Evolutionary conservation across 2,329 filamentous ascomycete species (phyloP).

Genomic region (Claviceps fusiformis): DNA sequence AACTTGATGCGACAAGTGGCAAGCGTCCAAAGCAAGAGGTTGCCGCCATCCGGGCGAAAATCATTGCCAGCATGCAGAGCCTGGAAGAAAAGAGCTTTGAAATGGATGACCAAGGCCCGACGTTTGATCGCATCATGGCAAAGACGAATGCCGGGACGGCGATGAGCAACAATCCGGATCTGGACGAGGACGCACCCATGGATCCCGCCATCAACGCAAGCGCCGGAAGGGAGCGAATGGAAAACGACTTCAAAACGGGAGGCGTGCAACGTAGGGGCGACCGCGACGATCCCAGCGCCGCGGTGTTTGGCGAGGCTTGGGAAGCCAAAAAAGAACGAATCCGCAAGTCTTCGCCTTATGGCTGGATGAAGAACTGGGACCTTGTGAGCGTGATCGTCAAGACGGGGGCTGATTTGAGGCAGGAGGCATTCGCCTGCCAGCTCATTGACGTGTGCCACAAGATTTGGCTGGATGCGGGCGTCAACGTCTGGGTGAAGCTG

Average conservation of each 20-base stretch:
- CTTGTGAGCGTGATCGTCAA: constrained; percentile 79
- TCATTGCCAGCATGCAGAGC: constrained; percentile 82
- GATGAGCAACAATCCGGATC: constrained; percentile 29
- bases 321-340: constrained; percentile 73
- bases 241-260: constrained; percentile 78
- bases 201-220: constrained; percentile 48
- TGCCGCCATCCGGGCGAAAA: constrained; percentile 70
- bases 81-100: constrained; percentile 78
- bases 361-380: constrained; percentile 86
- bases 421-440: constrained; percentile 79
- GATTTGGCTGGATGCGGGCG: constrained; percentile 63
- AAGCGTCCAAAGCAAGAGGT: constrained; percentile 72
- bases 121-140: constrained; percentile 72
- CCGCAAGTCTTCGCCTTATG: constrained; percentile 69
- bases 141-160: constrained; percentile 41
- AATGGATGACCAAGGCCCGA: constrained; percentile 57
- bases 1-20: constrained; percentile 66
- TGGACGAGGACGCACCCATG: constrained; percentile 41
- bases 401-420: constrained; percentile 67
- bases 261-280: constrained; percentile 70
- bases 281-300: constrained; percentile 72
- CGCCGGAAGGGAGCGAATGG: constrained; percentile 71
- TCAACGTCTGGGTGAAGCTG: constrained; percentile 75
- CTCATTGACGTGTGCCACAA: constrained; percentile 69
- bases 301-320: constrained; percentile 80